Conservation (phyloP, 2,329 filamentous ascomycete genomes). For the Alternaria consortialis region DNA sequence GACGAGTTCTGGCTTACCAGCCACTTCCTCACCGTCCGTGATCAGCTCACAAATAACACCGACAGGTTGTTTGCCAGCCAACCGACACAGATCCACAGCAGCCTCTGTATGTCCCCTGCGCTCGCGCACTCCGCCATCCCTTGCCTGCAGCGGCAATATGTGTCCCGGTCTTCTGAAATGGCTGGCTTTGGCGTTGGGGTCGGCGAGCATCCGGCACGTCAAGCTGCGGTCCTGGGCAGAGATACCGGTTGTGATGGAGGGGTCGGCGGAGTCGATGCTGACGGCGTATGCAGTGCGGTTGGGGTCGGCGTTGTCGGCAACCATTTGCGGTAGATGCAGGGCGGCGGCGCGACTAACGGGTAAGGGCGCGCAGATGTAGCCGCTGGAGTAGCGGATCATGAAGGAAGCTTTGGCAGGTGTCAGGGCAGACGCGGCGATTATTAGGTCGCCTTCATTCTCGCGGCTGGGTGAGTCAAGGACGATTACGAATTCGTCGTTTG, state of each 20-base stretch:
- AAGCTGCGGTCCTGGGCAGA: slow-evolving; percentile 85
- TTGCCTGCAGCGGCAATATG: slow-evolving; percentile 83
- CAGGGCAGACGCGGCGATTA: slow-evolving; percentile 86
- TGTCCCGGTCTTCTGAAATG: slow-evolving; percentile 87
- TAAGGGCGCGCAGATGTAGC: slow-evolving; percentile 90
- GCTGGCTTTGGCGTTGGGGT: slow-evolving; percentile 61
- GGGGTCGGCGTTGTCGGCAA: slow-evolving; percentile 76
- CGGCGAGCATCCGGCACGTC: slow-evolving; percentile 80
- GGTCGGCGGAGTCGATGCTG: slow-evolving; percentile 80
- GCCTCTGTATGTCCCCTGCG: slow-evolving; percentile 92
- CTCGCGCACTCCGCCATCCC: slow-evolving; percentile 80
- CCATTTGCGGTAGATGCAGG: slow-evolving; percentile 90
- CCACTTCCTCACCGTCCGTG: slow-evolving; percentile 78
- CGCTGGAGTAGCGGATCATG: slow-evolving; percentile 88
- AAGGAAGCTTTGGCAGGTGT: slow-evolving; percentile 94
- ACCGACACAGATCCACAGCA: slow-evolving; percentile 84
- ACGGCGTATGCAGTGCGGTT: slow-evolving; percentile 94
- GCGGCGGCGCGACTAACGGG: slow-evolving; percentile 71
- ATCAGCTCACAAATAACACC: slow-evolving; percentile 93
- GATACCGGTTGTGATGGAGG: slow-evolving; percentile 80
- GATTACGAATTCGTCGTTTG: slow-evolving; percentile 85
- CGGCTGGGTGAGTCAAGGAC: slow-evolving; percentile 91
- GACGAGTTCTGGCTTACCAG: slow-evolving; percentile 70
- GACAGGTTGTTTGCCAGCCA: slow-evolving; percentile 77
- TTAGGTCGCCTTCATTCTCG: slow-evolving; percentile 98